Evolutionary conservation across 164 flowering plant genomes (phyloP), one percentile per base, ranked within the genome.

Genomic region (Saururus chinensis): DNA sequence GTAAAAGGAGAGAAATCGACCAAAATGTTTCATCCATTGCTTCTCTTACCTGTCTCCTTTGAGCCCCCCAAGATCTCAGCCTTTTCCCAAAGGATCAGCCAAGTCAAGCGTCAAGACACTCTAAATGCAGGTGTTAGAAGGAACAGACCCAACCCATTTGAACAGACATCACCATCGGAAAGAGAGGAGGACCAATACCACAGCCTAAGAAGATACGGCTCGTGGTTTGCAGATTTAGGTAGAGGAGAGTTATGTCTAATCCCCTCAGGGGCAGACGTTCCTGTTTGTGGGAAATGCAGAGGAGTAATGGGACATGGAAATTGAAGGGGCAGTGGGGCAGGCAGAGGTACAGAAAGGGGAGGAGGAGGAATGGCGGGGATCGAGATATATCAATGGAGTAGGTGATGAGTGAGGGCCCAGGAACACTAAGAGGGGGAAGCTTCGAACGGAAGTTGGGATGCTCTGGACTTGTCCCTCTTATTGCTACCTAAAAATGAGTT

Each of bases 221-320:
- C 14, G 45, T 30, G 42, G 63, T 51, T 53, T 62, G 66, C 55
- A 62, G 60, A 41, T 57, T 48, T 56, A 30, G 53, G n/a, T 20
- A 65, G 66, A 73, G 60, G 37, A 30, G 37, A 6, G 37, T 30
- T 2, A 30, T 30, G 37, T 30, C 37, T 30, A 30, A 2, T 30
- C 2, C 6, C 37, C 37, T 2, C 37, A 37, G 76, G 67, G 65
- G 65, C 51, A 61, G 63, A 70, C 30, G 54, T 66, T 65, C 61
- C 64, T 64, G 60, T 19, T 51, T 62, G n/a, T n/a, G n/a, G n/a
- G n/a, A n/a, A n/a, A n/a, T n/a, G n/a, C n/a, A 20, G 66, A 53
- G 49, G 66, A 58, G 42, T 51, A 59, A 52, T 62, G 62, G 77
- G 56, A 71, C 73, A 73, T 71, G 79, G 71, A 73, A 68, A n/a